Evolutionary conservation across 2,329 filamentous ascomycete species (phyloP).

Genomic region (Coniochaeta hoffmannii): DNA sequence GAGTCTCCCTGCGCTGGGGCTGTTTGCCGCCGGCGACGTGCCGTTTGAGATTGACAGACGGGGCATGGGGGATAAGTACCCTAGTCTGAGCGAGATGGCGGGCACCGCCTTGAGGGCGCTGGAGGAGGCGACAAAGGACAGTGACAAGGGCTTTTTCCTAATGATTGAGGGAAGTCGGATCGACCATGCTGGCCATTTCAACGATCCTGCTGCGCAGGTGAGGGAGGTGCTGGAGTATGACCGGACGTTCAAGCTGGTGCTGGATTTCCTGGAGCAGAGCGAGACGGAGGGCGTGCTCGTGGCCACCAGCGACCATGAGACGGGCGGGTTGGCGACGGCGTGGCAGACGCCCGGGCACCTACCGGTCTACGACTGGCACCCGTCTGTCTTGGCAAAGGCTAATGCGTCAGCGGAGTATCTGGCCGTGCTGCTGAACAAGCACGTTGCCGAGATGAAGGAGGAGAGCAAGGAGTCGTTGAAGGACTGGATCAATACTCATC

Average conservation of each 20-base stretch:
- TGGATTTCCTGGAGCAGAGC: conserved; percentile 75
- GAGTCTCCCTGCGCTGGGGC: conserved; percentile 74
- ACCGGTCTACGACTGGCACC: conserved; percentile 69
- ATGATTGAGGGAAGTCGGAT: conserved; percentile 98
- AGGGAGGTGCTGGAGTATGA: conserved; percentile 96
- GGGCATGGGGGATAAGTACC: conserved; percentile 71
- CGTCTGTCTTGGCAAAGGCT: conserved; percentile 64
- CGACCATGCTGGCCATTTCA: conserved; percentile 85
- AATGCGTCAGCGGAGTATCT: conserved; percentile 74
- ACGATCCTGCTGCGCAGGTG: conserved; percentile 77
- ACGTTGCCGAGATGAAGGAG: conserved; percentile 37
- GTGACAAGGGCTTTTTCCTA: conserved; percentile 90
- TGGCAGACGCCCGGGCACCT: conserved; percentile 52
- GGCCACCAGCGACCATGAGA: conserved; percentile 92
- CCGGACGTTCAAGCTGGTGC: conserved; percentile 70
- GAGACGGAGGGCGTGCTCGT: conserved; percentile 73
- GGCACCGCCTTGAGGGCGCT: conserved; percentile 72
- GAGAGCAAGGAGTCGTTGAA: conserved; percentile 30
- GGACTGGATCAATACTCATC: conserved; percentile 58
- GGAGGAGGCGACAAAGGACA: conserved; percentile 71
- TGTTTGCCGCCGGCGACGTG: conserved; percentile 76
- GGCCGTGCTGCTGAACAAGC: conserved; percentile 50
- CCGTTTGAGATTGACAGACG: conserved; percentile 91
- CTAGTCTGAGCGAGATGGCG: conserved; percentile 87
- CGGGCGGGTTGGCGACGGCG: conserved; percentile 77